These are phyloP conservation scores for Spathaspora sp. DNA, from an alignment of 805 yeast genomes.

Conservation along the genomic window DNA sequence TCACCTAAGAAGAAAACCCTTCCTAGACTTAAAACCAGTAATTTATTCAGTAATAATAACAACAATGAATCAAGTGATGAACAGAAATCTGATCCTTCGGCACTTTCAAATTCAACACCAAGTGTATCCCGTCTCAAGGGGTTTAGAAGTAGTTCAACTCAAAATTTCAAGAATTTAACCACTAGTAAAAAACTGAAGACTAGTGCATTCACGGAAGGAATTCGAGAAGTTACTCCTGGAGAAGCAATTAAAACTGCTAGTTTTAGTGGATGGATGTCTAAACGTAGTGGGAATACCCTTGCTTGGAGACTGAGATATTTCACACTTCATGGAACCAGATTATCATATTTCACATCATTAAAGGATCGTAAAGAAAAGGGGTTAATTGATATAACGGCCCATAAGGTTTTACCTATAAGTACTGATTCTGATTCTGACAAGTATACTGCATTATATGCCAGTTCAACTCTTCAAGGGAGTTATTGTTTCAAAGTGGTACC, in stretches of 20 bases:
- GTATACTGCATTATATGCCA: slow-evolving; percentile 81
- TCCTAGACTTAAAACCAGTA: slow-evolving; percentile 11
- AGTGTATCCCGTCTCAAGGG: slow-evolving; percentile 43
- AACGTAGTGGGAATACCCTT: slow-evolving; percentile 73
- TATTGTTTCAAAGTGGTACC: slow-evolving; percentile 91
- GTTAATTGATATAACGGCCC: slow-evolving; percentile 91
- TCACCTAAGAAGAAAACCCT: slow-evolving; percentile 32
- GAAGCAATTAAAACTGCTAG: slow-evolving; percentile 75
- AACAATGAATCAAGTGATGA: not conserved
- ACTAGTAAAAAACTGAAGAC: slow-evolving; percentile 61
- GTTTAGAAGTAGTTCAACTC: slow-evolving; percentile 51
- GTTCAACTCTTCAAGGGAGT: slow-evolving; percentile 91
- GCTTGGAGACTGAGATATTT: slow-evolving; percentile 89
- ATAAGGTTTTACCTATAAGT: slow-evolving; percentile 73
- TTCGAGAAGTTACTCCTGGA: slow-evolving; percentile 67
- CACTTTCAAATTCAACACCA: slow-evolving; percentile 8
- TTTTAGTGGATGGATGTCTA: slow-evolving; percentile 93
- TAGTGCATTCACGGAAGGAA: slow-evolving; percentile 85
- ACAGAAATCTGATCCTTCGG: slow-evolving; percentile 5
- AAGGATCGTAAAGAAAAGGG: slow-evolving; percentile 87
- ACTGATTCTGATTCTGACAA: slow-evolving; percentile 64
- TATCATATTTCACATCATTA: slow-evolving; percentile 79
- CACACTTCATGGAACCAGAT: slow-evolving; percentile 85
- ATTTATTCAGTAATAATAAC: no score
- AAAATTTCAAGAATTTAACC: slow-evolving; percentile 43